Conservation (phyloP, 2,329 filamentous ascomycete species). For the Alternaria novae-zelandiae region DNA sequence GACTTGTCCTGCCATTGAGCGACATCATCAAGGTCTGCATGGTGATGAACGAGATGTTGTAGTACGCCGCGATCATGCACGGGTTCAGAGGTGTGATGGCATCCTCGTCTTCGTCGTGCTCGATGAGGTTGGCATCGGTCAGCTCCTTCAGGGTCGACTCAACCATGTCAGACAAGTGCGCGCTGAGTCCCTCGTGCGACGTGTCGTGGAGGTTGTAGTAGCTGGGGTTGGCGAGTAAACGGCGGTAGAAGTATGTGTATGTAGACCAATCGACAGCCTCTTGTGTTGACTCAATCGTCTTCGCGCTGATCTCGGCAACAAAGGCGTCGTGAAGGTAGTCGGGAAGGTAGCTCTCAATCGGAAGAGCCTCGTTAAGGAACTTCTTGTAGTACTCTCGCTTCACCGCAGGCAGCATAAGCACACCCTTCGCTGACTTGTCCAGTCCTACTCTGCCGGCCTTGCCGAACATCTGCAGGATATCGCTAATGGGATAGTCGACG, state of each 20-base stretch:
- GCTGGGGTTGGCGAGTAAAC: constrained; percentile 91
- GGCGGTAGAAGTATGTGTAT: constrained; percentile 97
- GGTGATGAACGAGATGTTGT: constrained; percentile 98
- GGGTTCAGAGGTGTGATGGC: constrained; percentile 88
- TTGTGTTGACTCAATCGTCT: constrained; percentile 92
- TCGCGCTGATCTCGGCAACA: constrained; percentile 94
- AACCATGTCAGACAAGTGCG: constrained; percentile 91
- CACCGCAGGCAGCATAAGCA: constrained; percentile 94
- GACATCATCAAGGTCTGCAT: constrained; percentile 99
- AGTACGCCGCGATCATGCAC: constrained; percentile 98
- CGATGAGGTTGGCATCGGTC: constrained; percentile 91
- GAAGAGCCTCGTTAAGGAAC: constrained; percentile 93
- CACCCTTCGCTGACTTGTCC: constrained; percentile 83
- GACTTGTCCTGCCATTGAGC: constrained; percentile 83
- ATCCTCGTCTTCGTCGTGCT: constrained; percentile 88
- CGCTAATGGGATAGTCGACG: constrained; percentile 91
- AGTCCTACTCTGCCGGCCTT: constrained; percentile 81
- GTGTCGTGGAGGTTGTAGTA: constrained; percentile 92
- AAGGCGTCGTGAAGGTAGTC: constrained; percentile 94
- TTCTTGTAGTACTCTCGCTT: constrained; percentile 99
- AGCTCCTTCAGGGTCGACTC: constrained; percentile 92
- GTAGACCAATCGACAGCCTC: constrained; percentile 99
- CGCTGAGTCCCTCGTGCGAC: constrained; percentile 90
- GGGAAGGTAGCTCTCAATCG: constrained; percentile 92
- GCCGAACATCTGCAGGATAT: constrained; percentile 97